Conservation (phyloP, 192 early-diverging fungal genomes). For the Coemansia erecta region DNA sequence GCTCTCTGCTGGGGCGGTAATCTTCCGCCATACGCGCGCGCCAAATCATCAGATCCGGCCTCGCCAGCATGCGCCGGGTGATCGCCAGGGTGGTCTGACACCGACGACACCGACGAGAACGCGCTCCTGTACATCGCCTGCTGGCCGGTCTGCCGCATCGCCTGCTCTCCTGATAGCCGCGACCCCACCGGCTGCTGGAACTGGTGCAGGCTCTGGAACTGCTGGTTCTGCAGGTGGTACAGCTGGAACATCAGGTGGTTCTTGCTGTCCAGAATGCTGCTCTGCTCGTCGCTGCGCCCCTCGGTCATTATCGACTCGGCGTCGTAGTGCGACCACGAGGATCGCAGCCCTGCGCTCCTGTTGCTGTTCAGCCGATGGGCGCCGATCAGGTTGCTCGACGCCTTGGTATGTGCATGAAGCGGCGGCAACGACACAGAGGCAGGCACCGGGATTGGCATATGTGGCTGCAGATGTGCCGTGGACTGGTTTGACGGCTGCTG, state of each 20-base stretch:
- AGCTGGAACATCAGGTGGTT: slow-evolving; percentile 36
- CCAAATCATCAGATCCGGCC: neutral
- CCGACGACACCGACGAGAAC: slow-evolving; percentile 4
- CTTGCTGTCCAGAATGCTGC: slow-evolving; percentile 24
- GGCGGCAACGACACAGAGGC: neutral
- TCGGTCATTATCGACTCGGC: slow-evolving; percentile 29
- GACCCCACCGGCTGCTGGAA: slow-evolving; percentile 15
- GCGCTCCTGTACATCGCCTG: neutral
- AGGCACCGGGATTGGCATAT: too few species aligned
- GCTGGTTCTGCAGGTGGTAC: slow-evolving; percentile 43
- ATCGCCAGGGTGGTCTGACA: neutral
- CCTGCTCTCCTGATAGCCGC: slow-evolving; percentile 21
- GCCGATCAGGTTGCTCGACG: neutral
- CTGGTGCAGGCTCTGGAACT: slow-evolving; percentile 35
- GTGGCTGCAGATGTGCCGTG: neutral
- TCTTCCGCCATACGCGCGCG: neutral
- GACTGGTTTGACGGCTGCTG: neutral
- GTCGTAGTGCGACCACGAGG: slow-evolving; percentile 46
- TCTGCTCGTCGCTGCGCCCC: slow-evolving; percentile 23
- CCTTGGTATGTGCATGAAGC: slow-evolving; percentile 1
- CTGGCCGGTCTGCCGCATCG: neutral
- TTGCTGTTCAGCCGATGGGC: slow-evolving; percentile 2
- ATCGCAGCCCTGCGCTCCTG: slow-evolving; percentile 9
- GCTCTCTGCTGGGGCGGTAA: neutral
- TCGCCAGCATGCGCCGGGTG: too few species aligned